Conservation (phyloP, 2,329 filamentous ascomycete species). For the Ilyonectria robusta region DNA sequence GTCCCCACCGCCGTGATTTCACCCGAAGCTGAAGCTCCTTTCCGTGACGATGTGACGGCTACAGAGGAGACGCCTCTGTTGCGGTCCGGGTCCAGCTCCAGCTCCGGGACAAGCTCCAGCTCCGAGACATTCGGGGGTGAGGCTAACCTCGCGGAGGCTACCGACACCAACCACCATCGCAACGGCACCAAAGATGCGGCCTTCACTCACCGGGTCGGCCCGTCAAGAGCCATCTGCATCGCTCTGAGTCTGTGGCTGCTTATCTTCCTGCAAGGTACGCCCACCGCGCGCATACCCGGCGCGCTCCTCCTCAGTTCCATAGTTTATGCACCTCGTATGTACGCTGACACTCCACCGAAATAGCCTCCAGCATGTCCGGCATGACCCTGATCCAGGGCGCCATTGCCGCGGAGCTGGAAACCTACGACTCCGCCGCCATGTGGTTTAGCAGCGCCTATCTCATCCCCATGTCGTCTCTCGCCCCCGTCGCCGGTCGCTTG, state of each 20-base stretch:
- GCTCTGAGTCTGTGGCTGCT: constrained; percentile 50
- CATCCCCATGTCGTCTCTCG: constrained; percentile 71
- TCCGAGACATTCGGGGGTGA: background rate
- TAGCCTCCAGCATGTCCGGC: constrained; percentile 80
- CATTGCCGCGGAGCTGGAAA: constrained; percentile 81
- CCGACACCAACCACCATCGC: constrained; percentile 4
- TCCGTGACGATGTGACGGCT: background rate
- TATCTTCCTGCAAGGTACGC: constrained; percentile 48
- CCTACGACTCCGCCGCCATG: constrained; percentile 78
- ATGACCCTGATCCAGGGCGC: constrained; percentile 85
- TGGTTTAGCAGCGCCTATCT: constrained; percentile 89
- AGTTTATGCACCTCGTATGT: background rate
- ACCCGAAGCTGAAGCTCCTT: background rate
- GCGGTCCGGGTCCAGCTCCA: constrained; percentile 18
- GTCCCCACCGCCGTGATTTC: constrained; percentile 4
- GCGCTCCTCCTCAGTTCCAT: background rate
- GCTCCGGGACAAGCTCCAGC: constrained; percentile 18
- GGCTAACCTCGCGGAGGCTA: constrained; percentile 6
- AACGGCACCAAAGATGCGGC: constrained; percentile 20
- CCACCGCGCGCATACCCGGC: background rate
- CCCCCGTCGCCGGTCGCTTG: constrained; percentile 80
- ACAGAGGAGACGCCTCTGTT: constrained; percentile 45
- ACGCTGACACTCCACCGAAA: constrained; percentile 19
- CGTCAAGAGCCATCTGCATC: constrained; percentile 60
- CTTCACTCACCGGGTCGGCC: constrained; percentile 43